Evolutionary conservation across 1,284 basidiomycete species (phyloP).

Genomic region (Rhodotorula sp.): DNA sequence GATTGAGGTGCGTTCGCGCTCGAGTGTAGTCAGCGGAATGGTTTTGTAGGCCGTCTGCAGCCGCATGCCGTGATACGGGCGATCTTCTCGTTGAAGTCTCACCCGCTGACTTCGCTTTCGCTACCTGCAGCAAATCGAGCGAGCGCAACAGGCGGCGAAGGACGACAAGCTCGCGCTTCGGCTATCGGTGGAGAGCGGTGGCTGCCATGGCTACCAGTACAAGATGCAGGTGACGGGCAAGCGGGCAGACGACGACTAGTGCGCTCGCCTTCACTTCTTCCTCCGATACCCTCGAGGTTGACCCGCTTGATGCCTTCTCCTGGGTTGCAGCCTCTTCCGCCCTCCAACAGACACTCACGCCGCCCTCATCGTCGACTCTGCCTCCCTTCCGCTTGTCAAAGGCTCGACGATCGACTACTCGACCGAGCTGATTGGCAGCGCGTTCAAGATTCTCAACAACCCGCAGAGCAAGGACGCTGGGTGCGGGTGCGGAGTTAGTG

Average conservation of each 20-base stretch:
- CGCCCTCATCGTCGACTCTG: slow-evolving; percentile 68
- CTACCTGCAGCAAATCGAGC: slow-evolving; percentile 26
- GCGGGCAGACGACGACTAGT: slow-evolving; percentile 74
- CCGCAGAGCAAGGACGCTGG: slow-evolving; percentile 74
- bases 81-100: background rate
- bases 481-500: slow-evolving; percentile 83
- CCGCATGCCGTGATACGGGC: background rate
- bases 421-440: slow-evolving; percentile 85
- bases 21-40: too few relatives aligned
- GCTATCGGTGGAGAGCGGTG: slow-evolving; percentile 79
- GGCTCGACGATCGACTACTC: slow-evolving; percentile 83
- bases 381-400: slow-evolving; percentile 73
- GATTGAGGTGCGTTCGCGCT: slow-evolving; percentile 18
- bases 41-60: too few relatives aligned
- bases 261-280: slow-evolving; percentile 45
- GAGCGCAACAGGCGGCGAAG: slow-evolving; percentile 50
- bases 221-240: slow-evolving; percentile 69
- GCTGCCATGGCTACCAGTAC: slow-evolving; percentile 91
- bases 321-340: slow-evolving; percentile 24
- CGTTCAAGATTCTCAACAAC: slow-evolving; percentile 73
- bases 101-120: background rate
- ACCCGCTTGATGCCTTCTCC: background rate
- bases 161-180: slow-evolving; percentile 65
- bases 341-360: slow-evolving; percentile 2
- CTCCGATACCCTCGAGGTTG: background rate